A percentile compares a stretch with the other conserved stretches of the same genome.
Evolutionary conservation across 139 green algal species (phyloP).

Genomic region (Tetraselmis striata): DNA sequence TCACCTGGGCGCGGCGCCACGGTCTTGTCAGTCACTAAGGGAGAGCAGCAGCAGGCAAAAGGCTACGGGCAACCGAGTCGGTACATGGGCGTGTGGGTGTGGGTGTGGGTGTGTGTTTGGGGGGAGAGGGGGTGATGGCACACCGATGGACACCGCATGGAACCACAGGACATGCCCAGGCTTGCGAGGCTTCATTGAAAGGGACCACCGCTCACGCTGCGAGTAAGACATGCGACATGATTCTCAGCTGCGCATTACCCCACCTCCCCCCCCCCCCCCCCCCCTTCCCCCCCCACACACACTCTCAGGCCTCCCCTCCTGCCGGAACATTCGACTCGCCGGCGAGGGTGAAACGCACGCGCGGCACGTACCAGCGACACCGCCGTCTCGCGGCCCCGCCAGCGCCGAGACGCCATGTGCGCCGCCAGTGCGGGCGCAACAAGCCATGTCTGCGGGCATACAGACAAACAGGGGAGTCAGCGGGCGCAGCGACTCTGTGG

Average conservation of each 20-base stretch:
- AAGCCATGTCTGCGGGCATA: not conserved
- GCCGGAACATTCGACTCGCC: too few relatives aligned
- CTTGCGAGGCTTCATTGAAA: not conserved
- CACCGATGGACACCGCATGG: not conserved
- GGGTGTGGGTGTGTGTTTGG: not conserved
- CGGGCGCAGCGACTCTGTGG: too few relatives aligned
- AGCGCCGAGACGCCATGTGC: not conserved
- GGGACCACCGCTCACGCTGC: not conserved
- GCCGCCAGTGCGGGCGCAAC: not conserved
- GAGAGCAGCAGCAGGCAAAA: not conserved
- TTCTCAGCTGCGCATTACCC: too few relatives aligned
- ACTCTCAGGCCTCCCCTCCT: too few relatives aligned
- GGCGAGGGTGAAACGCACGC: too few relatives aligned
- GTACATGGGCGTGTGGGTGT: too few relatives aligned
- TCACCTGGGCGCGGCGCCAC: constrained; percentile 18
- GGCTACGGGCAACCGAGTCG: too few relatives aligned
- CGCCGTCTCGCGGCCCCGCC: not conserved
- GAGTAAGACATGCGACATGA: too few relatives aligned
- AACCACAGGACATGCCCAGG: not conserved
- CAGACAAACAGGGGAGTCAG: too few relatives aligned
- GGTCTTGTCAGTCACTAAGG: not conserved
- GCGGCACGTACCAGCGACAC: not conserved
- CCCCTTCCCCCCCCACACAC: too few relatives aligned
- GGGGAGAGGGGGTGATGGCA: not conserved
- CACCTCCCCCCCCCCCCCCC: too few relatives aligned